Evolutionary conservation across 805 yeast genomes (phyloP).

Genomic region (Nakazawaea ernobii): DNA sequence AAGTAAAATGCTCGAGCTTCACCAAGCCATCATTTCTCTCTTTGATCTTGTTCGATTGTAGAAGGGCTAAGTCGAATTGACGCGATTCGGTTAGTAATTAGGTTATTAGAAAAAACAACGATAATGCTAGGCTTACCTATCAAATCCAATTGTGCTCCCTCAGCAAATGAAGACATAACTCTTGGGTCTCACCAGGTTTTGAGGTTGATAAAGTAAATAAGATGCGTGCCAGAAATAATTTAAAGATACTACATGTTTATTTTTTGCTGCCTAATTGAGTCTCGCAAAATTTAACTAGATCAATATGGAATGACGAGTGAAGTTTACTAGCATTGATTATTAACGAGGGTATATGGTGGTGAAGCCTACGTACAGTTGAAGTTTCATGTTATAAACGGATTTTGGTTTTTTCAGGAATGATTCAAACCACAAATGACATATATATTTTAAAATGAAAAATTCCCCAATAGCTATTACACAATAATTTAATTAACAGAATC

Average conservation of each 20-base stretch:
- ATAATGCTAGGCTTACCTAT: not conserved
- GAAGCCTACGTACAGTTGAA: not conserved
- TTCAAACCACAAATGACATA: conserved; percentile 18
- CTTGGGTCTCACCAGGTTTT: not conserved
- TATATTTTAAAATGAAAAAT: conserved; percentile 15
- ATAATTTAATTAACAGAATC: conserved; percentile 11
- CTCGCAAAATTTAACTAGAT: too few species aligned
- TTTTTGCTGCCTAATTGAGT: not conserved
- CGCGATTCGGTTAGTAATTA: conserved; percentile 8
- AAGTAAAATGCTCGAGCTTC: conserved; percentile 27
- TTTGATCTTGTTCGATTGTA: conserved; percentile 45
- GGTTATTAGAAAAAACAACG: not conserved
- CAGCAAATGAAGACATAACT: not conserved
- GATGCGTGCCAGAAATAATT: not conserved
- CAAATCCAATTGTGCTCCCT: not conserved
- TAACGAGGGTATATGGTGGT: not conserved
- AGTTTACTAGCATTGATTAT: too few species aligned
- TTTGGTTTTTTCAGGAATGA: not conserved
- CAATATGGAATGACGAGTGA: too few species aligned
- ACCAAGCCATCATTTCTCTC: conserved; percentile 50
- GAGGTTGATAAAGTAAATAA: not conserved
- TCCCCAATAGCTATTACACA: conserved; percentile 13
- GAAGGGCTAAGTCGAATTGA: conserved; percentile 15
- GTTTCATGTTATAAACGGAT: not conserved
- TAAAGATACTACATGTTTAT: not conserved